phyloP scores from a whole-genome alignment of 768 basidiomycete species.

The Lenzites betulinus region DNA sequence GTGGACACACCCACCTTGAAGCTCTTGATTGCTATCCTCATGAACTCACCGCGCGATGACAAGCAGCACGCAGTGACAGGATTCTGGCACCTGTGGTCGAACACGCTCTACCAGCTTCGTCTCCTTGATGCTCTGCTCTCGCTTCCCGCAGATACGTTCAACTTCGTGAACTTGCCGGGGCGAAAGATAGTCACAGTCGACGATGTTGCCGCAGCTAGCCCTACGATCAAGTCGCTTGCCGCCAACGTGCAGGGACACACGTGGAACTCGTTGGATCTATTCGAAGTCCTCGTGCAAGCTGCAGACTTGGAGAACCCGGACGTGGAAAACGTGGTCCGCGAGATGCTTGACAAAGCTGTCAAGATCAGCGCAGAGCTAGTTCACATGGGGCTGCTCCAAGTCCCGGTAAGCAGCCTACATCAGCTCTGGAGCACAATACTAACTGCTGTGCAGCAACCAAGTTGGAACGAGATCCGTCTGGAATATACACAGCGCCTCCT shows the following conservation, averaged over 20 bases:
- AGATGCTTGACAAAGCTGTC: slow-evolving; percentile 92
- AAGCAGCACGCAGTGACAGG: slow-evolving; percentile 81
- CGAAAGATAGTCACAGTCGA: slow-evolving; percentile 84
- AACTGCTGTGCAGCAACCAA: slow-evolving; percentile 54
- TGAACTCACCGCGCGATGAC: slow-evolving; percentile 75
- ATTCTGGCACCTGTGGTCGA: slow-evolving; percentile 86
- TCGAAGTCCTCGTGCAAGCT: slow-evolving; percentile 82
- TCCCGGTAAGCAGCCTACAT: slow-evolving; percentile 60
- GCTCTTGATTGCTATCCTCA: slow-evolving; percentile 83
- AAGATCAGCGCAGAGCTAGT: slow-evolving; percentile 94
- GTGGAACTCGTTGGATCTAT: slow-evolving; percentile 93
- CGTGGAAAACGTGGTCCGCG: slow-evolving; percentile 74
- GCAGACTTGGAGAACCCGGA: slow-evolving; percentile 73
- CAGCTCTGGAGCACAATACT: slow-evolving; percentile 17
- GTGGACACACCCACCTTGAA: slow-evolving; percentile 91
- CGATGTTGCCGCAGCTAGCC: slow-evolving; percentile 81
- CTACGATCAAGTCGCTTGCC: slow-evolving; percentile 90
- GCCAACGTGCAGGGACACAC: slow-evolving; percentile 89
- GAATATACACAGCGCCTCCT: slow-evolving; percentile 86
- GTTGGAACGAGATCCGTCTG: slow-evolving; percentile 86
- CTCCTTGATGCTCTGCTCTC: slow-evolving; percentile 88
- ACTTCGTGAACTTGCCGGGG: slow-evolving; percentile 86
- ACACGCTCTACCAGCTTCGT: slow-evolving; percentile 82
- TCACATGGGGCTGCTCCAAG: slow-evolving; percentile 89
- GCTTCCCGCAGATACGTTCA: slow-evolving; percentile 88